phyloP scores from a whole-genome alignment of 768 basidiomycete species.

The Auriscalpium microsporum region DNA sequence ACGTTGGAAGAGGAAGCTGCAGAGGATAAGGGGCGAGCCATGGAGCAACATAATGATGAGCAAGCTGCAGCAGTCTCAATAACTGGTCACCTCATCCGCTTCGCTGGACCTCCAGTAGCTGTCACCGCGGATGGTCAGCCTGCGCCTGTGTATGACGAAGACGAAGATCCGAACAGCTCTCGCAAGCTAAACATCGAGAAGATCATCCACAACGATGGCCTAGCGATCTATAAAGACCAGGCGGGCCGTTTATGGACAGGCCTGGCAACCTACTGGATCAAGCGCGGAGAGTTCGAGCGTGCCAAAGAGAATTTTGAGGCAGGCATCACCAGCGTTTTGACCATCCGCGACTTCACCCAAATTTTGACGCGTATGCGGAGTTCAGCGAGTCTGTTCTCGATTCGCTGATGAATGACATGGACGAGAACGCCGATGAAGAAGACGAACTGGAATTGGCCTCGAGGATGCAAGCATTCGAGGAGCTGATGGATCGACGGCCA shows the following conservation, averaged over 20 bases:
- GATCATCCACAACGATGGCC: conserved; percentile 79
- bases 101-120: conserved; percentile 57
- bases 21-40: conserved; percentile 38
- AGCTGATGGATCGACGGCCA: conserved; percentile 87
- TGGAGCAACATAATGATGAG: conserved; percentile 20
- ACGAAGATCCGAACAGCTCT: conserved; percentile 69
- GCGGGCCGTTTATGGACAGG: conserved; percentile 95
- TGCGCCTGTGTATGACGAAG: conserved; percentile 56
- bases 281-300: conserved; percentile 89
- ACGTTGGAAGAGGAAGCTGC: conserved; percentile 47
- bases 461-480: conserved; percentile 90
- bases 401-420: conserved; percentile 80
- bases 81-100: conserved; percentile 58
- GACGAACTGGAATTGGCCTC: conserved; percentile 80
- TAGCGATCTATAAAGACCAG: conserved; percentile 90
- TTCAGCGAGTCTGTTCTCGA: conserved; percentile 87
- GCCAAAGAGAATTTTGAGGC: conserved; percentile 84
- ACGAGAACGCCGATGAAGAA: conserved; percentile 71
- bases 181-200: conserved; percentile 78
- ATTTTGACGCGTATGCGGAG: conserved; percentile 97
- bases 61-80: conserved; percentile 35
- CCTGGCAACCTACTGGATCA: conserved; percentile 96
- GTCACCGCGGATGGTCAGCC: conserved; percentile 43
- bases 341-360: conserved; percentile 94
- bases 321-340: conserved; percentile 77